These are phyloP conservation scores for Trichosporon faecale DNA, from an alignment of 1,284 basidiomycete species.

Conservation along the genomic window DNA sequence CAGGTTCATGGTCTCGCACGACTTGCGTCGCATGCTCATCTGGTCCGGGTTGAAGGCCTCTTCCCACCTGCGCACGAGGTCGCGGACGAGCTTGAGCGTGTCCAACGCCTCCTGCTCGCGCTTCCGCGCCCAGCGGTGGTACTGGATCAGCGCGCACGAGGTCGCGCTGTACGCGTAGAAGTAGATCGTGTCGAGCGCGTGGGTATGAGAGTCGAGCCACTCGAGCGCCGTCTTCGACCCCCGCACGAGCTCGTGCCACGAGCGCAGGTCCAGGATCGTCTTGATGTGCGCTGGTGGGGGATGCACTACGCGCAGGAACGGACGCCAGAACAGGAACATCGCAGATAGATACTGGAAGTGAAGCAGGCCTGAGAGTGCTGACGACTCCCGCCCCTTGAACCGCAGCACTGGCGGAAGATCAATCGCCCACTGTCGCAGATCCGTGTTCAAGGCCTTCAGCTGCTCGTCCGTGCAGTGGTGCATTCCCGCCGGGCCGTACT, in stretches of 20 bases:
- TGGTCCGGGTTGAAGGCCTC: constrained; percentile 63
- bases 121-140: constrained; percentile 66
- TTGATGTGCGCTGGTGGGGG: constrained; percentile 78
- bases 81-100: constrained; percentile 72
- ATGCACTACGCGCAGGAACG: constrained; percentile 92
- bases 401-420: constrained; percentile 70
- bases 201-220: constrained; percentile 80
- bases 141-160: constrained; percentile 75
- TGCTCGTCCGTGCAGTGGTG: constrained; percentile 74
- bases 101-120: constrained; percentile 69
- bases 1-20: constrained; percentile 75
- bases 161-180: constrained; percentile 84
- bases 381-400: constrained; percentile 65
- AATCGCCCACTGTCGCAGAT: constrained; percentile 67
- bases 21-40: constrained; percentile 84
- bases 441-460: constrained; percentile 64
- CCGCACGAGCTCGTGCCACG: constrained; percentile 70
- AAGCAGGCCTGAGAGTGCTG: constrained; percentile 62
- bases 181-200: constrained; percentile 79
- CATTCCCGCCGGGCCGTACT: constrained; percentile 77
- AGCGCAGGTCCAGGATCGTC: constrained; percentile 72
- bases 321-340: constrained; percentile 71
- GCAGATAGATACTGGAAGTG: constrained; percentile 83
- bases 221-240: constrained; percentile 77
- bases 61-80: constrained; percentile 81